Evolutionary conservation across 2,329 filamentous ascomycete species (phyloP).

Genomic region (Scedosporium dehoogii): DNA sequence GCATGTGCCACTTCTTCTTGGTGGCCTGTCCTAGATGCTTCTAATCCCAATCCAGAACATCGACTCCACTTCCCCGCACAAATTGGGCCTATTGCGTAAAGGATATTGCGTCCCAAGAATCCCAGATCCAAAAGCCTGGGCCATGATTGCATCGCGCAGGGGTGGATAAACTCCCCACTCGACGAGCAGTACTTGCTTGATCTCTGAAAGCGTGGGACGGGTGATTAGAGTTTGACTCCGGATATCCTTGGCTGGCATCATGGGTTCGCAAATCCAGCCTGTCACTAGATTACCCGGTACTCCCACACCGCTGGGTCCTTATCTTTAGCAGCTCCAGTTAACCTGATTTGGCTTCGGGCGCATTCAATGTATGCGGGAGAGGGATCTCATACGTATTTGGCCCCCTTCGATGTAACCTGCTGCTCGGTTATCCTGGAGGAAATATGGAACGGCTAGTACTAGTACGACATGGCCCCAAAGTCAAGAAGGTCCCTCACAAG

Average conservation of each 20-base stretch:
- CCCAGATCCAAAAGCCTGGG: background rate
- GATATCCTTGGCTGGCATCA: background rate
- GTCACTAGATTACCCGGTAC: background rate
- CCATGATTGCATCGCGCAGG: background rate
- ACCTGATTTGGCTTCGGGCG: too few species aligned
- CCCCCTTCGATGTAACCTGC: too few species aligned
- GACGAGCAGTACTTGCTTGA: background rate
- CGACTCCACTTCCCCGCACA: background rate
- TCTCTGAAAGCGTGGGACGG: background rate
- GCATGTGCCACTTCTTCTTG: too few species aligned
- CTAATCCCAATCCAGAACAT: background rate
- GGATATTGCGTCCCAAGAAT: background rate
- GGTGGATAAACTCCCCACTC: background rate
- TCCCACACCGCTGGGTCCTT: background rate
- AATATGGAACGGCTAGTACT: too few species aligned
- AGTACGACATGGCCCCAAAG: too few species aligned
- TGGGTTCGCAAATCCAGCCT: background rate
- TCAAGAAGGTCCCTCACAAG: too few species aligned
- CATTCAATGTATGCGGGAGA: too few species aligned
- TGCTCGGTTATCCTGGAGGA: too few species aligned
- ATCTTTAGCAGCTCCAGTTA: too few species aligned
- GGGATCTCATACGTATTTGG: too few species aligned
- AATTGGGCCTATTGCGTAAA: background rate
- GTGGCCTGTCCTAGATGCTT: too few species aligned
- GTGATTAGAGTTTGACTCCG: too few species aligned